Evolutionary conservation across 1,284 basidiomycete genomes (phyloP).

Genomic region (Tausonia pullulans): DNA sequence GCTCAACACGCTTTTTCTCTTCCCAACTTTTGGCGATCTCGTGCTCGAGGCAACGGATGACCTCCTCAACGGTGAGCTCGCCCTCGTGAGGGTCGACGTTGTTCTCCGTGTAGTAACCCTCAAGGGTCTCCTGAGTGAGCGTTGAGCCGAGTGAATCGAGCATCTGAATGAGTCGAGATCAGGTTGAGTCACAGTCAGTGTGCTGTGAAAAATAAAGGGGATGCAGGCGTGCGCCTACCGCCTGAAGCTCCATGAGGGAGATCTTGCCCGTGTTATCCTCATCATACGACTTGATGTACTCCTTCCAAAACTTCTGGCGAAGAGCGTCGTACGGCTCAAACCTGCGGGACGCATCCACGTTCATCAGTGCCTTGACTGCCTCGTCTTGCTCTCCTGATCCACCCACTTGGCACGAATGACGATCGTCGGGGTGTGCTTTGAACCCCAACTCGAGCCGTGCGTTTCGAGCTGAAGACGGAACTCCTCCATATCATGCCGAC

Average conservation of each 20-base stretch:
- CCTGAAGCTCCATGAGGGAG: slow-evolving; percentile 75
- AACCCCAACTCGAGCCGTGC: slow-evolving; percentile 33
- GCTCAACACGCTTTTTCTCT: slow-evolving; percentile 47
- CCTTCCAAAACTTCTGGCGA: slow-evolving; percentile 79
- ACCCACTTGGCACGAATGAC: slow-evolving; percentile 6
- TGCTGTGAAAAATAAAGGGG: not conserved
- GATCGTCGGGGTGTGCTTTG: slow-evolving; percentile 15
- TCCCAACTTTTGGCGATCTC: slow-evolving; percentile 59
- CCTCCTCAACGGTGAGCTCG: slow-evolving; percentile 67
- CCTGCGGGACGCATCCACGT: slow-evolving; percentile 40
- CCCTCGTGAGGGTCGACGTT: slow-evolving; percentile 55
- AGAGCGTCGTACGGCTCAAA: slow-evolving; percentile 90
- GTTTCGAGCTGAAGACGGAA: slow-evolving; percentile 36
- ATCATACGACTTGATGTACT: slow-evolving; percentile 84
- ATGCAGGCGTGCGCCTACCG: slow-evolving; percentile 25
- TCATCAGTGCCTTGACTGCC: slow-evolving; percentile 24
- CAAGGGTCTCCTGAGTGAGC: slow-evolving; percentile 64
- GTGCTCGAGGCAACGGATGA: slow-evolving; percentile 60
- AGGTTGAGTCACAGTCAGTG: slow-evolving; percentile 25
- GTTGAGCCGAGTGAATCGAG: slow-evolving; percentile 94
- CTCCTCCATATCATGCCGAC: slow-evolving; percentile 54
- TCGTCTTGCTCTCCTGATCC: not conserved
- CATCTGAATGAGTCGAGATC: slow-evolving; percentile 42
- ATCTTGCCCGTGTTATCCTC: slow-evolving; percentile 68
- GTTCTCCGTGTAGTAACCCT: slow-evolving; percentile 63